Percentiles rank a stretch among this genome's conserved stretches.
Evolutionary conservation across 83 land plant species (phyloP).

Genomic region (Picea mariana): DNA sequence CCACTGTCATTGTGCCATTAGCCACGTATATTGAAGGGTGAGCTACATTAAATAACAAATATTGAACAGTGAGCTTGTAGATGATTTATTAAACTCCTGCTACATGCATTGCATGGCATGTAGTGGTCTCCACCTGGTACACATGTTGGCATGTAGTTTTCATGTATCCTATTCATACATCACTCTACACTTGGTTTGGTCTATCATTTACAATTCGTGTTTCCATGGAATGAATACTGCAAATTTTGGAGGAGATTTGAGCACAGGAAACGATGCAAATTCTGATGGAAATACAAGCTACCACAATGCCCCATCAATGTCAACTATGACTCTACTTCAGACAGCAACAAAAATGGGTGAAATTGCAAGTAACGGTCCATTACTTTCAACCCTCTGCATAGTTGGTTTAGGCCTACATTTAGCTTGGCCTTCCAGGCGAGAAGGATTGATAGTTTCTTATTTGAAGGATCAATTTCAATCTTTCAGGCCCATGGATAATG

Average conservation of each 20-base stretch:
- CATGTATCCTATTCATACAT: too few relatives aligned
- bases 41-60: too few relatives aligned
- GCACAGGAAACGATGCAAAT: not conserved
- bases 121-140: too few relatives aligned
- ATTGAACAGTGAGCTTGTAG: too few relatives aligned
- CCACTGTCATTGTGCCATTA: too few relatives aligned
- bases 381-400: conserved; percentile 3
- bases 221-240: not conserved
- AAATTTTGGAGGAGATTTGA: not conserved
- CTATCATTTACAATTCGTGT: not conserved
- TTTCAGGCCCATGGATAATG: not conserved
- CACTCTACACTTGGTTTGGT: too few relatives aligned
- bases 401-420: not conserved
- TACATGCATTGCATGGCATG: too few relatives aligned
- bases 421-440: conserved; percentile 2
- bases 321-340: conserved; percentile 12
- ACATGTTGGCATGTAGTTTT: too few relatives aligned
- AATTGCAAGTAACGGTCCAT: conserved; percentile 14
- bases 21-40: too few relatives aligned
- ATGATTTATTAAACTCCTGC: too few relatives aligned
- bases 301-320: not conserved
- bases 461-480: not conserved
- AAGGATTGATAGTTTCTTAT: too few relatives aligned
- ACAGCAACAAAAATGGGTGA: conserved; percentile 13
- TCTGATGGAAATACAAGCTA: not conserved